Percentiles rank a stretch among this genome's conserved stretches.
These are phyloP conservation scores for Aureobasidium sp. DNA, from an alignment of 2,329 filamentous ascomycete genomes.

Conservation along the genomic window DNA sequence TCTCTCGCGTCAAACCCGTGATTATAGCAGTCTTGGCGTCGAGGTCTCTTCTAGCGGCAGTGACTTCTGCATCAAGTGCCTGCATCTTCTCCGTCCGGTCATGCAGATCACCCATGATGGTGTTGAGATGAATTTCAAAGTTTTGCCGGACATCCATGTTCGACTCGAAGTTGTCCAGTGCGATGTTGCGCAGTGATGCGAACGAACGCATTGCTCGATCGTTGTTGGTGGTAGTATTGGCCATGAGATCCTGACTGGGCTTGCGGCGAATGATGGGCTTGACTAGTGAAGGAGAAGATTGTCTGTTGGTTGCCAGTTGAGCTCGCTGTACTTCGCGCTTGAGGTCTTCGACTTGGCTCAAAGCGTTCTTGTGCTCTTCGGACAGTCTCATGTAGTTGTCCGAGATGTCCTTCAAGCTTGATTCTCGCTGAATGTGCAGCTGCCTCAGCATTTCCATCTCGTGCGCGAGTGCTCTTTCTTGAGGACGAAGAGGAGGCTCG, in stretches of 20 bases:
- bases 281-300: conserved; percentile 18
- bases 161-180: conserved; percentile 72
- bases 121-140: conserved; percentile 85
- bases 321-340: conserved; percentile 77
- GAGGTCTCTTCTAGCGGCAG: conserved; percentile 85
- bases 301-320: conserved; percentile 20
- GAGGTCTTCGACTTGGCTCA: conserved; percentile 82
- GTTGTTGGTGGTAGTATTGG: conserved; percentile 33
- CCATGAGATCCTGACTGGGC: conserved; percentile 69
- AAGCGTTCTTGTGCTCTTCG: conserved; percentile 67
- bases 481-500: conserved; percentile 14
- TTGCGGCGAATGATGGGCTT: conserved; percentile 76
- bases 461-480: conserved; percentile 28
- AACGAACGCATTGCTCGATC: conserved; percentile 90
- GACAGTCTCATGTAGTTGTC: conserved; percentile 78
- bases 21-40: conserved; percentile 95
- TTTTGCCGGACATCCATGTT: conserved; percentile 79
- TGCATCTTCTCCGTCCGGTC: conserved; percentile 80
- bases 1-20: conserved; percentile 82
- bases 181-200: conserved; percentile 79
- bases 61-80: conserved; percentile 76
- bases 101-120: conserved; percentile 87
- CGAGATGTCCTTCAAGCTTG: conserved; percentile 61
- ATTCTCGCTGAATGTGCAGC: conserved; percentile 67
- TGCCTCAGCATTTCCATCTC: conserved; percentile 65